Conservation (phyloP, 2,329 filamentous ascomycete species). For the Aspergillus persii region DNA sequence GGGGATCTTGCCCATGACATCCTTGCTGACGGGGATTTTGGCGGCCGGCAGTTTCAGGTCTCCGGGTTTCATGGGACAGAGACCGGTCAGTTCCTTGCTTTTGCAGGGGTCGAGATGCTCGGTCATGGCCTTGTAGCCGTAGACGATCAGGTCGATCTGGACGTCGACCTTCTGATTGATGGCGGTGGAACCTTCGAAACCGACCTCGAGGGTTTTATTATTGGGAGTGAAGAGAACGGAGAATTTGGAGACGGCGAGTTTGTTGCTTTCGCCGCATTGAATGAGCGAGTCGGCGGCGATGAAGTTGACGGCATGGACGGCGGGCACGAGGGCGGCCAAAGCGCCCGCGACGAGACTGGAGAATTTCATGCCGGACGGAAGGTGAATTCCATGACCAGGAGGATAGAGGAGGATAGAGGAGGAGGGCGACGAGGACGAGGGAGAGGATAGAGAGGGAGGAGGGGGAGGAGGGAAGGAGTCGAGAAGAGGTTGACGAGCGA, state of each 20-base stretch:
- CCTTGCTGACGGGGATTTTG: conserved; percentile 58
- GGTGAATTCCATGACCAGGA: background rate
- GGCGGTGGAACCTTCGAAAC: conserved; percentile 78
- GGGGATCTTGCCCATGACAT: conserved; percentile 66
- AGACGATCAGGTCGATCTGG: conserved; percentile 72
- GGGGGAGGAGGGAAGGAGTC: background rate
- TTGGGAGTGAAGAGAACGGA: conserved; percentile 65
- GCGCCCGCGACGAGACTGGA: background rate
- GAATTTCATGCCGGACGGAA: background rate
- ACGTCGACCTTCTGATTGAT: conserved; percentile 80
- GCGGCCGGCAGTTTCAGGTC: conserved; percentile 70
- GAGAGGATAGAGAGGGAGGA: background rate
- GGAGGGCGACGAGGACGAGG: background rate
- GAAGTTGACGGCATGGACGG: background rate
- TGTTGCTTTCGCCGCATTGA: background rate
- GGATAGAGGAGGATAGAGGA: background rate
- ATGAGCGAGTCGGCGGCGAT: background rate
- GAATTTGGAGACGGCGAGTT: conserved; percentile 78
- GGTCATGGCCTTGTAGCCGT: conserved; percentile 71
- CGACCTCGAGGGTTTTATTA: conserved; percentile 70
- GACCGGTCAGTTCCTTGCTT: conserved; percentile 59
- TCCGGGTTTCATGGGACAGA: conserved; percentile 87
- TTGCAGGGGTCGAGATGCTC: conserved; percentile 72
- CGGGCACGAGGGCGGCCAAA: background rate
- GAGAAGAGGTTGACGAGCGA: background rate